Percentiles rank a stretch among this genome's conserved stretches.
Conservation (phyloP, 495 filamentous ascomycete species). For the Chaetomidium leptoderma region DNA sequence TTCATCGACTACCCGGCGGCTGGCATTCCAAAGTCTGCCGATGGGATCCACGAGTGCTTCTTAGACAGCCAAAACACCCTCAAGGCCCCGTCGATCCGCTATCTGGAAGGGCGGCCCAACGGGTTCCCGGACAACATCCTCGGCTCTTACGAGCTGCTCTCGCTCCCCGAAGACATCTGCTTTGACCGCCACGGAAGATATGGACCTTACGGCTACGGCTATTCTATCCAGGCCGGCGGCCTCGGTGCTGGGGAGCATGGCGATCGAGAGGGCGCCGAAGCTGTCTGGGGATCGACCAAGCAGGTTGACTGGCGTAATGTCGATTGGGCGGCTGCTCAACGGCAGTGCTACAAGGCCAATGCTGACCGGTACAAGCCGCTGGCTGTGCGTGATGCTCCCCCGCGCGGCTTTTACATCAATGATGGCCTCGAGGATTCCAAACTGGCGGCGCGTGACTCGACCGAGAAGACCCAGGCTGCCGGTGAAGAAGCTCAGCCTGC, state of each 20-base stretch:
- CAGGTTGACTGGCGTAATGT: slow-evolving; percentile 71
- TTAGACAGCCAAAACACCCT: slow-evolving; percentile 59
- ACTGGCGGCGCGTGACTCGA: slow-evolving; percentile 17
- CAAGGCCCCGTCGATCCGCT: slow-evolving; percentile 62
- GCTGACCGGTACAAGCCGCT: slow-evolving; percentile 58
- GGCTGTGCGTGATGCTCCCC: slow-evolving; percentile 33
- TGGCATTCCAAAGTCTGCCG: slow-evolving; percentile 44
- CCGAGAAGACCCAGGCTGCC: slow-evolving; percentile 18
- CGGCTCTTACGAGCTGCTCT: slow-evolving; percentile 76
- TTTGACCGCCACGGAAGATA: slow-evolving; percentile 88
- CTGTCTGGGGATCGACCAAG: slow-evolving; percentile 62
- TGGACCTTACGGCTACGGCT: slow-evolving; percentile 87
- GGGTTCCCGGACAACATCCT: slow-evolving; percentile 80
- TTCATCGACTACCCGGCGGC: slow-evolving; percentile 63
- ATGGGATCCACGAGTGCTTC: slow-evolving; percentile 65
- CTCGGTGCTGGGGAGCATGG: slow-evolving; percentile 74
- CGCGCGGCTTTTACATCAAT: slow-evolving; percentile 42
- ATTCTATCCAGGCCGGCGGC: slow-evolving; percentile 69
- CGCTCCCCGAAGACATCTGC: slow-evolving; percentile 80
- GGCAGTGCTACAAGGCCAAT: slow-evolving; percentile 65
- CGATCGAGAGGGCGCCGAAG: slow-evolving; percentile 68
- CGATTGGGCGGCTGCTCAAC: slow-evolving; percentile 71
- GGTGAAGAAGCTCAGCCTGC: neutral
- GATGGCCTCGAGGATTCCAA: slow-evolving; percentile 19
- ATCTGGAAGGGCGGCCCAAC: slow-evolving; percentile 66